Percentiles rank a stretch among this genome's conserved stretches.
phyloP scores from a whole-genome alignment of 495 filamentous ascomycete genomes.

The Podospora pseudopauciseta region DNA sequence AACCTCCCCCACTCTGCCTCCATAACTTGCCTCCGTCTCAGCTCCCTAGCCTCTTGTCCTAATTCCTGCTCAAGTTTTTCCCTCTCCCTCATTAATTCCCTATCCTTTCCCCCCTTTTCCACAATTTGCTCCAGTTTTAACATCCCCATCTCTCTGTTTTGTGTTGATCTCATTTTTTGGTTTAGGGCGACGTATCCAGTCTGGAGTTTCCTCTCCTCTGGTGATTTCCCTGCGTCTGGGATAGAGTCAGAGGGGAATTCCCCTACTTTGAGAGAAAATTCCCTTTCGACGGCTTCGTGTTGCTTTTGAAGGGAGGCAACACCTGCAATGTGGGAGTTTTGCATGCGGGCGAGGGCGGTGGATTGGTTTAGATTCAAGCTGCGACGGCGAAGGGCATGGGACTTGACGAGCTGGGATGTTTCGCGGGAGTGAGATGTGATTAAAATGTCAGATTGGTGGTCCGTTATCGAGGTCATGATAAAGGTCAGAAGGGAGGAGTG shows the following conservation, averaged over 20 bases:
- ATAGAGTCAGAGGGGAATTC: too few species aligned
- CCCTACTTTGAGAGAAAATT: too few species aligned
- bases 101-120: neutral
- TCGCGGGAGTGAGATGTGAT: neutral
- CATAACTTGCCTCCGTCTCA: slow-evolving; percentile 20
- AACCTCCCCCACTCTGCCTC: slow-evolving; percentile 33
- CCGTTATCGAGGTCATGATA: neutral
- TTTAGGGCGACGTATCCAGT: too few species aligned
- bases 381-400: neutral
- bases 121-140: neutral
- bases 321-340: neutral
- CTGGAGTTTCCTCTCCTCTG: too few species aligned
- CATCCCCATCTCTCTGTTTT: too few species aligned
- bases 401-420: neutral
- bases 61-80: slow-evolving; percentile 20
- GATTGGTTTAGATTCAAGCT: neutral
- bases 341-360: neutral
- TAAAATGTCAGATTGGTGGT: neutral
- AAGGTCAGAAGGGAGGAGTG: neutral
- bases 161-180: too few species aligned
- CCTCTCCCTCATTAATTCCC: slow-evolving; percentile 28
- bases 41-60: slow-evolving; percentile 18
- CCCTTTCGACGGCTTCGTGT: too few species aligned
- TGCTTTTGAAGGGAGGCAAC: neutral
- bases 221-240: too few species aligned